Evolutionary conservation across 1,284 basidiomycete species (phyloP).

Genomic region (Neonothopanus nambi): DNA sequence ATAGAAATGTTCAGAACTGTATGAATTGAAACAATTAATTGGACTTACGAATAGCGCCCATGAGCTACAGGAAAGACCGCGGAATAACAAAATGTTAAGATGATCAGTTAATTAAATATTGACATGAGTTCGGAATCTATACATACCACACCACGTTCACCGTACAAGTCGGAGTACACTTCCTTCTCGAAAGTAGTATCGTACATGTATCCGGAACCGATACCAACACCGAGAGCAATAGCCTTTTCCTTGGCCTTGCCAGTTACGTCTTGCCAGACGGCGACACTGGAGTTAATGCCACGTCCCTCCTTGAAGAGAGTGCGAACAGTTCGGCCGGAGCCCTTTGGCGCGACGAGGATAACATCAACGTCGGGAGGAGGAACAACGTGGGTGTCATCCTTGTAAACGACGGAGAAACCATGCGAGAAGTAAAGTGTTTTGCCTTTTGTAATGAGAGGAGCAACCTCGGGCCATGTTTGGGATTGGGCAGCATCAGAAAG

Average conservation of each 20-base stretch:
- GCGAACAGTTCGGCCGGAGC: constrained; percentile 97
- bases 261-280: constrained; percentile 93
- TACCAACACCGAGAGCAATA: constrained; percentile 89
- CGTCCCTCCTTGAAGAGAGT: constrained; percentile 99
- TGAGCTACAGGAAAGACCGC: constrained; percentile 76
- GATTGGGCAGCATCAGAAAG: constrained; percentile 99
- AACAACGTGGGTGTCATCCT: constrained; percentile 94
- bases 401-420: constrained; percentile 99
- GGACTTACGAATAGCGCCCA: constrained; percentile 93
- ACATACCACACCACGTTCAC: constrained; percentile 97
- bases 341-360: constrained; percentile 99
- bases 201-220: constrained; percentile 96
- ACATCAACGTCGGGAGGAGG: constrained; percentile 96
- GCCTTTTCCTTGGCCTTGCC: constrained; percentile 99
- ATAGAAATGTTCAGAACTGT: neutral
- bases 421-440: constrained; percentile 99
- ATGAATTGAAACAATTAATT: neutral
- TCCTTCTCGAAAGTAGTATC: constrained; percentile 99
- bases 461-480: constrained; percentile 87
- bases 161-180: constrained; percentile 99
- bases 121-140: constrained; percentile 8
- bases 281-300: constrained; percentile 91
- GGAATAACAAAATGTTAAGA: constrained; percentile 20
- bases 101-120: constrained; percentile 22
- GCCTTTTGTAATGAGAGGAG: constrained; percentile 95